These are phyloP conservation scores for Cercospora citrullina DNA, from an alignment of 2,329 filamentous ascomycete species.

Conservation along the genomic window DNA sequence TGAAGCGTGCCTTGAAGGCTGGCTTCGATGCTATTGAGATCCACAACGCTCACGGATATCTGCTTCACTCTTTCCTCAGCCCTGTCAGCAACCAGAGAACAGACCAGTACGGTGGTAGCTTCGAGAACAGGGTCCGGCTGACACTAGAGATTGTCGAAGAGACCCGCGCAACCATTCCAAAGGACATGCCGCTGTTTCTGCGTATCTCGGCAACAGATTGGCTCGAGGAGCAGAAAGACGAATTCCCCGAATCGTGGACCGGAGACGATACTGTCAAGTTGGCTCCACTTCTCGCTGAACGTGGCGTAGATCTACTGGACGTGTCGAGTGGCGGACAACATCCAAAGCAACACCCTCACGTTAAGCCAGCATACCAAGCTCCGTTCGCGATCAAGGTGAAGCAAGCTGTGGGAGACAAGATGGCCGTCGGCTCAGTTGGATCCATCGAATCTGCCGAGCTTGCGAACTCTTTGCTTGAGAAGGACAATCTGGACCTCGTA, in stretches of 20 bases:
- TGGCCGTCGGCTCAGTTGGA: slow-evolving; percentile 75
- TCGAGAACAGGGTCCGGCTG: slow-evolving; percentile 68
- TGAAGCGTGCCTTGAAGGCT: slow-evolving; percentile 46
- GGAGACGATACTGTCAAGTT: slow-evolving; percentile 64
- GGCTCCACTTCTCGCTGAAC: slow-evolving; percentile 65
- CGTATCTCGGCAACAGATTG: slow-evolving; percentile 75
- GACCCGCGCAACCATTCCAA: slow-evolving; percentile 62
- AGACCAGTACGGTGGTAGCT: slow-evolving; percentile 66
- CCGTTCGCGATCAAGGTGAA: slow-evolving; percentile 72
- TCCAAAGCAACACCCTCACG: slow-evolving; percentile 54
- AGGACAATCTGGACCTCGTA: slow-evolving; percentile 62
- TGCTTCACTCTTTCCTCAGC: slow-evolving; percentile 69
- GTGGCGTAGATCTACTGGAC: slow-evolving; percentile 80
- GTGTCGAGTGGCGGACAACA: slow-evolving; percentile 77
- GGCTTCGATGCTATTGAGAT: slow-evolving; percentile 80
- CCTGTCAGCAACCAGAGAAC: slow-evolving; percentile 69
- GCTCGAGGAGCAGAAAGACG: slow-evolving; percentile 60
- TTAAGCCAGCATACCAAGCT: slow-evolving; percentile 70
- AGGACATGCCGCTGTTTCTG: slow-evolving; percentile 69
- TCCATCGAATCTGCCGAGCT: slow-evolving; percentile 68
- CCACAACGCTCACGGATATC: slow-evolving; percentile 76
- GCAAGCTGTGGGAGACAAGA: slow-evolving; percentile 66
- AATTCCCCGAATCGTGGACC: slow-evolving; percentile 63
- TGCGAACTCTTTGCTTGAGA: slow-evolving; percentile 61
- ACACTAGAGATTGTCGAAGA: slow-evolving; percentile 65